Percentiles rank a stretch among this genome's conserved stretches.
Conservation (phyloP, 768 basidiomycete species). For the Mrakia gelida region DNA sequence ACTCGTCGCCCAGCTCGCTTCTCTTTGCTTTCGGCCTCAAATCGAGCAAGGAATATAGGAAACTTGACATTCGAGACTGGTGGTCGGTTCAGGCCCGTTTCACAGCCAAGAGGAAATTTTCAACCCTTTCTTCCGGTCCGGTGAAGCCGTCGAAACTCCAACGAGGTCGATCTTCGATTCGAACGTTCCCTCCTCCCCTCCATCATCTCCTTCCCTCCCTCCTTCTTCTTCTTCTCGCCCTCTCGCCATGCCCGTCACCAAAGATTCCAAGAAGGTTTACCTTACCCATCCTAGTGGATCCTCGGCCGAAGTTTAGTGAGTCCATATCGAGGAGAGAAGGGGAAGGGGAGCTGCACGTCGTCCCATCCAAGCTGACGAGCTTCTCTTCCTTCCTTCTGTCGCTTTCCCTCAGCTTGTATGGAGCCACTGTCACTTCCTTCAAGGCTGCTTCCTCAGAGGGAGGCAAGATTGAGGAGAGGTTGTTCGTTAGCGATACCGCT, state of each 20-base stretch:
- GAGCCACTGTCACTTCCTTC: constrained; percentile 86
- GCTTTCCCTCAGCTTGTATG: constrained; percentile 53
- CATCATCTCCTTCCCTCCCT: background rate
- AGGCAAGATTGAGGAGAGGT: constrained; percentile 54
- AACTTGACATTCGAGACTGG: too few relatives aligned
- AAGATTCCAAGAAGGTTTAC: constrained; percentile 5
- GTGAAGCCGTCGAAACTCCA: too few relatives aligned
- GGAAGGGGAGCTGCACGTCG: background rate
- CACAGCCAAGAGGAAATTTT: too few relatives aligned
- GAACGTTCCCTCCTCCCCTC: too few relatives aligned
- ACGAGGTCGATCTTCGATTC: too few relatives aligned
- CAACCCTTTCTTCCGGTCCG: too few relatives aligned
- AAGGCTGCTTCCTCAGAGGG: constrained; percentile 50
- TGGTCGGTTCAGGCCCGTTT: too few relatives aligned
- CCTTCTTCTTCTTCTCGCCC: background rate
- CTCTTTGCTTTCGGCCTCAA: too few relatives aligned
- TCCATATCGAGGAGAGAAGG: background rate
- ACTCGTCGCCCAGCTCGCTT: too few relatives aligned
- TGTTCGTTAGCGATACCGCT: constrained; percentile 80
- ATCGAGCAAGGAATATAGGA: too few relatives aligned
- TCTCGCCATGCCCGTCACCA: constrained; percentile 3
- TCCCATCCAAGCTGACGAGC: constrained; percentile 2
- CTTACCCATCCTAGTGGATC: constrained; percentile 21
- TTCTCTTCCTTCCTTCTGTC: background rate
- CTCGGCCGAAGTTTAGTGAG: constrained; percentile 31